Base-by-base conservation (phyloP, 1,139 yeast genomes). In the Tardiomyces depauwii region DNA sequence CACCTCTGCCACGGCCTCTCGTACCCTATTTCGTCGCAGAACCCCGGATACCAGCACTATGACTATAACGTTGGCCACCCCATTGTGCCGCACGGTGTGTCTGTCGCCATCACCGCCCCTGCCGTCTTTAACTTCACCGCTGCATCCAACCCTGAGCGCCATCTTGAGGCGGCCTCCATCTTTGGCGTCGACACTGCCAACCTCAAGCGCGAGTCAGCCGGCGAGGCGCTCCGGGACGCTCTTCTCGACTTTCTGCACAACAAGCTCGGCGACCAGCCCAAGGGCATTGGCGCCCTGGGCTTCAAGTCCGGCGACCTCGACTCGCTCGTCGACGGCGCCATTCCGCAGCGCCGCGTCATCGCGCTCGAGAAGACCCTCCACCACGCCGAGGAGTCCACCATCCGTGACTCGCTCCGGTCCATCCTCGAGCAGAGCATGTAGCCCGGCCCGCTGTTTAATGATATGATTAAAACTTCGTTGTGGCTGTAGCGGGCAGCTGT, bases 1-100 rank as follows among this genome's bases (percentile, higher is more conserved):
- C 71, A 67, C 53, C 54, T 67, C 40, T 66, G 70, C 52, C 71
- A 67, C 51, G 71, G 71, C 18, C 56, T 67, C 38, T 64, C 69
- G 21, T 67, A 67, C 47, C 70, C 71, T 19, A 54, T 67, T 23
- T 62, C 69, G 2, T 62, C 67, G 28, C 68, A 65, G 56, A 67
- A 67, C 55, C 63, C 60, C 46, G 58, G 60, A 6, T 66, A 67
- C 52, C 55, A 57, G 49, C 71, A 67, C 48, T 55, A 60, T n/a
- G 71, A 68, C 40, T 67, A 67, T 52, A 54, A 60, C 25, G 66
- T 63, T 4, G 69, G 62, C 48, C 65, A 64, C 48, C 64, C 68
- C 9, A 64, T 67, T 46, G 59, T 67, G 39, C 71, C 71, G 11
- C 71, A 67, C 45, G 71, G 71, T 27, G 70, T 67, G 25, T 57